A percentile compares a stretch with the other conserved stretches of the same genome.
Conservation (phyloP, 306 rosid species). For the Lathyrus sativus region DNA sequence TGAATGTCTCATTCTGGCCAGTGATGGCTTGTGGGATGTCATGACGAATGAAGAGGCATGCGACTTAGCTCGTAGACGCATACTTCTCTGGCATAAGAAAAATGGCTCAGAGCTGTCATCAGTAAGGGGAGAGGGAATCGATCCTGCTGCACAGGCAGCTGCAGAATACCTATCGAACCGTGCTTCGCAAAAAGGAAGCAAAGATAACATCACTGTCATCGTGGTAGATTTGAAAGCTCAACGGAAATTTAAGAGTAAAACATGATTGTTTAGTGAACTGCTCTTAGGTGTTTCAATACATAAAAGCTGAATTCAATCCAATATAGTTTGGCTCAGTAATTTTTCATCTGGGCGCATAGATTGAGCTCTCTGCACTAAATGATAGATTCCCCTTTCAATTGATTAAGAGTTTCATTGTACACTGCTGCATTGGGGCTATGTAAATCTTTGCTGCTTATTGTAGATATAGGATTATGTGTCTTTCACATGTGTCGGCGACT, state of each 20-base stretch:
- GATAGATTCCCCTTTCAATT: slow-evolving; percentile 43
- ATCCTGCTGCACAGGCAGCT: slow-evolving; percentile 95
- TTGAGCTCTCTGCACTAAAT: slow-evolving; percentile 39
- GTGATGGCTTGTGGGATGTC: slow-evolving; percentile 85
- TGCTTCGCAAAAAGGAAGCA: slow-evolving; percentile 53
- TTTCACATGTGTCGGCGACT: slow-evolving; percentile 33
- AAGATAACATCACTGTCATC: slow-evolving; percentile 79
- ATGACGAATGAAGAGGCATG: slow-evolving; percentile 87
- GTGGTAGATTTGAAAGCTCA: slow-evolving; percentile 90
- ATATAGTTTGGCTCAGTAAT: slow-evolving; percentile 61
- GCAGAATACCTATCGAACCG: slow-evolving; percentile 79
- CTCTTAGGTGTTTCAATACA: slow-evolving; percentile 2
- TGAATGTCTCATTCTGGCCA: slow-evolving; percentile 63
- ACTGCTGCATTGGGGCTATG: slow-evolving; percentile 49
- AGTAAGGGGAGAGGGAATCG: slow-evolving; percentile 66
- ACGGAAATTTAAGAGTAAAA: slow-evolving; percentile 77
- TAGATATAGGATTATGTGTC: slow-evolving; percentile 38
- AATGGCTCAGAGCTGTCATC: slow-evolving; percentile 54
- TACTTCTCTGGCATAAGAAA: slow-evolving; percentile 88
- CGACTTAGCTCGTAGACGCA: slow-evolving; percentile 76
- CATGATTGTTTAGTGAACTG: slow-evolving; percentile 43
- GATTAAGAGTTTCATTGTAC: slow-evolving; percentile 44
- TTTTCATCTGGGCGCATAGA: slow-evolving; percentile 62
- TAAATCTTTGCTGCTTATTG: slow-evolving; percentile 55
- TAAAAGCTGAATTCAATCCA: slow-evolving; percentile 40